Percentiles rank a stretch among this genome's conserved stretches.
These are phyloP conservation scores for Pichia gijzeniarum DNA, from an alignment of 805 yeast genomes.

Conservation along the genomic window DNA sequence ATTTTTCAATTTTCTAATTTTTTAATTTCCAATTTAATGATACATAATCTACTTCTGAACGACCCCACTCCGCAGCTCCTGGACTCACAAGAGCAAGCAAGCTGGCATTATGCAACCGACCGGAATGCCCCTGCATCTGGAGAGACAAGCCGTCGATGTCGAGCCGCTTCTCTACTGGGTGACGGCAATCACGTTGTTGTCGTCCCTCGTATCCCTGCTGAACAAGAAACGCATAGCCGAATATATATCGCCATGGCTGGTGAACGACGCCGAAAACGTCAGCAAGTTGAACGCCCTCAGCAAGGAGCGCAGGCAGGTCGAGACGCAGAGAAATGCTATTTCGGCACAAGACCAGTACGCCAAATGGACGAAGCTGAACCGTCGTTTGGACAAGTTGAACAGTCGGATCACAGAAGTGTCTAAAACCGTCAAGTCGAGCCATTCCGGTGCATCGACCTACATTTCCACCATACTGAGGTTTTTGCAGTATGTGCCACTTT, in stretches of 20 bases:
- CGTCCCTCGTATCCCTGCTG: neutral
- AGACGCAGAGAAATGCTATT: slow-evolving; percentile 50
- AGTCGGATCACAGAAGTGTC: slow-evolving; percentile 43
- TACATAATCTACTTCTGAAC: no score
- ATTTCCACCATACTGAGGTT: slow-evolving; percentile 33
- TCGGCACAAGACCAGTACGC: slow-evolving; percentile 94
- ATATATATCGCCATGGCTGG: neutral
- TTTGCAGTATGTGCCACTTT: slow-evolving; percentile 40
- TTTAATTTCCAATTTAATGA: no score
- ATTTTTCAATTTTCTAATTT: no score
- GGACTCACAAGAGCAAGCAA: no score
- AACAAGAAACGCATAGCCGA: neutral
- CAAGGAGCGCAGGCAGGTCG: slow-evolving; percentile 40
- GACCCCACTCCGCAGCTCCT: no score
- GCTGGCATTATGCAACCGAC: no score
- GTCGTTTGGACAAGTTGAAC: slow-evolving; percentile 55
- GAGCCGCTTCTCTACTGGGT: neutral
- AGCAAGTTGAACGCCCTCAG: slow-evolving; percentile 29
- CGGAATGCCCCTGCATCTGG: neutral
- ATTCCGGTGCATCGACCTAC: slow-evolving; percentile 15
- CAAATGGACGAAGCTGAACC: slow-evolving; percentile 87
- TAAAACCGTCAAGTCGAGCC: slow-evolving; percentile 32
- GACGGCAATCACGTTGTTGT: neutral
- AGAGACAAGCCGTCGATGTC: neutral
- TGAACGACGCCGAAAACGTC: neutral